Evolutionary conservation across 768 basidiomycete genomes (phyloP).

Genomic region (Auricularia sp.): DNA sequence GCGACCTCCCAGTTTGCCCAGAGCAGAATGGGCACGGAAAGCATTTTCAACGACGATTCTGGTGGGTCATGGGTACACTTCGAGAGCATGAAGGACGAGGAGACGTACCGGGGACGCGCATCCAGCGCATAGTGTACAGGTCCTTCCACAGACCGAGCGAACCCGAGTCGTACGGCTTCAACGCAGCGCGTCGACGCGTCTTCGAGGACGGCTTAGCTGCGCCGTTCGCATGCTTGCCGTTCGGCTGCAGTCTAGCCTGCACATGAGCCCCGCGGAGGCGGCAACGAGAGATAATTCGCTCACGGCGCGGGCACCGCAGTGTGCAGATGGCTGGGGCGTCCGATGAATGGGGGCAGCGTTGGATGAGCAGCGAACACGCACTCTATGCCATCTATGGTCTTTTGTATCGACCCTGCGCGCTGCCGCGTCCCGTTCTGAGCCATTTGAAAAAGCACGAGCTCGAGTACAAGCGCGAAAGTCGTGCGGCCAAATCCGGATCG

Average conservation of each 20-base stretch:
- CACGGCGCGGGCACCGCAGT: neutral
- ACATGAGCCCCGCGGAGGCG: neutral
- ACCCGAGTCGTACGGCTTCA: conserved; percentile 7
- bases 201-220: neutral
- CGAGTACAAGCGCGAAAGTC: too few species aligned
- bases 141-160: conserved; percentile 39
- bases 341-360: too few species aligned
- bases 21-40: conserved; percentile 49
- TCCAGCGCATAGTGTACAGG: conserved; percentile 53
- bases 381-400: conserved; percentile 3
- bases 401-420: conserved; percentile 3
- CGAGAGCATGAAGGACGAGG: neutral
- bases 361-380: neutral
- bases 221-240: neutral
- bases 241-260: neutral
- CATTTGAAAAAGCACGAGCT: neutral
- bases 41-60: conserved; percentile 61
- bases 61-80: neutral
- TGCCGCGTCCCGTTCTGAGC: neutral
- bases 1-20: conserved; percentile 57
- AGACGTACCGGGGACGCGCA: conserved; percentile 55
- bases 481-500: too few species aligned
- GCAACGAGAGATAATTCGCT: neutral
- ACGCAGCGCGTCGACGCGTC: neutral
- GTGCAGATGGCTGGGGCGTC: neutral